These are phyloP conservation scores for Paramecium biaurelia DNA, from an alignment of 73 alveolate genomes.

Conservation along the genomic window DNA sequence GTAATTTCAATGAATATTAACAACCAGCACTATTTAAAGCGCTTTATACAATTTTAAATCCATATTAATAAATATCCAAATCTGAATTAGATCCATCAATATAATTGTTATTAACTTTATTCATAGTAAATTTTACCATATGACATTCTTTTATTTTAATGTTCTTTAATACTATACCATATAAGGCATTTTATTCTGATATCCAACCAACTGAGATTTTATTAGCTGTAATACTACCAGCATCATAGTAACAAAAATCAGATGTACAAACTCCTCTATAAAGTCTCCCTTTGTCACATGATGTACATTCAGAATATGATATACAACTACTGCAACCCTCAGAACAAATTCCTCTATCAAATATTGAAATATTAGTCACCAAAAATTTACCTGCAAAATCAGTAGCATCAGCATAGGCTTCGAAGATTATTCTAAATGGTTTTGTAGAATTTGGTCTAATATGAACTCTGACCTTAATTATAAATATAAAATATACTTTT, in stretches of 20 bases:
- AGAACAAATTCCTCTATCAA: conserved; percentile 28
- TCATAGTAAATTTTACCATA: background rate
- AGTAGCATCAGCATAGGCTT: background rate
- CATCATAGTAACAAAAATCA: conserved; percentile 12
- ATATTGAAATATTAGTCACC: background rate
- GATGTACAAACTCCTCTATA: background rate
- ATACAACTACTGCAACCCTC: background rate
- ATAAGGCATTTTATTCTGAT: background rate
- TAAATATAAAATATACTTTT: background rate
- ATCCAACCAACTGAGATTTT: background rate
- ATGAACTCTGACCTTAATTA: background rate
- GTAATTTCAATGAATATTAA: background rate
- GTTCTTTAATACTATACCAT: background rate
- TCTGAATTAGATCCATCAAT: background rate
- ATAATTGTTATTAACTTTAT: background rate
- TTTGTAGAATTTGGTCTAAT: background rate
- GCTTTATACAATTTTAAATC: background rate
- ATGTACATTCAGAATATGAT: background rate
- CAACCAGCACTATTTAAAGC: background rate
- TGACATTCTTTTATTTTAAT: background rate
- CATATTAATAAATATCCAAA: background rate
- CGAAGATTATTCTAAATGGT: conserved; percentile 9
- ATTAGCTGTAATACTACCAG: background rate
- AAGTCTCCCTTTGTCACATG: background rate
- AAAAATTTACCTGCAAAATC: conserved; percentile 24